Evolutionary conservation across 2,329 filamentous ascomycete species (phyloP).

Genomic region (Colletotrichum theobromicola): DNA sequence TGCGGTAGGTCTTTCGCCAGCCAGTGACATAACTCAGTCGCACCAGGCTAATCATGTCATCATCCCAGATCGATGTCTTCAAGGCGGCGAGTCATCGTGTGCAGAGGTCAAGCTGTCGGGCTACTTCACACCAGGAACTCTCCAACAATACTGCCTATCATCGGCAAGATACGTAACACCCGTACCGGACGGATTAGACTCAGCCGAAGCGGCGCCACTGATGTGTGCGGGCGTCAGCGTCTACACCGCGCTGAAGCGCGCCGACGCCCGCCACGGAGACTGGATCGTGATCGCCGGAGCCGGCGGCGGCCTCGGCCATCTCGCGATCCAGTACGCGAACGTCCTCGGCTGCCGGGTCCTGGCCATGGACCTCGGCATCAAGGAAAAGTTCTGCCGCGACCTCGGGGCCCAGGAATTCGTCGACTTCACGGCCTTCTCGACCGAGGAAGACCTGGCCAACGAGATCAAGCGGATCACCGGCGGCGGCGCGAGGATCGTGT

Average conservation of each 20-base stretch:
- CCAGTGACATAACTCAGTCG: rapidly evolving
- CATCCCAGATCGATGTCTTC: constrained; percentile 23
- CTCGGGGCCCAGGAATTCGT: constrained; percentile 31
- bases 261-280: constrained; percentile 25
- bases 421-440: constrained; percentile 25
- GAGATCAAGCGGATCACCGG: constrained; percentile 21
- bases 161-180: constrained; percentile 47
- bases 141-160: constrained; percentile 27
- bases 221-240: constrained; percentile 72
- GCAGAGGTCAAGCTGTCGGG: constrained; percentile 26
- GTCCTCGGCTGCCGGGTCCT: constrained; percentile 32
- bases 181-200: constrained; percentile 39
- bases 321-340: constrained; percentile 34
- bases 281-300: constrained; percentile 33
- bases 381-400: constrained; percentile 26
- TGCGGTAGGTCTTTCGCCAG: constrained; percentile 15
- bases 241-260: constrained; percentile 57
- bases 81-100: constrained; percentile 26
- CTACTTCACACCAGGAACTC: constrained; percentile 29
- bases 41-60: background rate
- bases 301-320: constrained; percentile 33
- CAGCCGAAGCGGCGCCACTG: constrained; percentile 58
- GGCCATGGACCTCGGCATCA: constrained; percentile 30
- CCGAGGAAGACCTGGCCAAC: background rate
- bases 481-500: constrained; percentile 24